phyloP scores from a whole-genome alignment of 192 early-diverging fungal species.

The Umbelopsis sp. region DNA sequence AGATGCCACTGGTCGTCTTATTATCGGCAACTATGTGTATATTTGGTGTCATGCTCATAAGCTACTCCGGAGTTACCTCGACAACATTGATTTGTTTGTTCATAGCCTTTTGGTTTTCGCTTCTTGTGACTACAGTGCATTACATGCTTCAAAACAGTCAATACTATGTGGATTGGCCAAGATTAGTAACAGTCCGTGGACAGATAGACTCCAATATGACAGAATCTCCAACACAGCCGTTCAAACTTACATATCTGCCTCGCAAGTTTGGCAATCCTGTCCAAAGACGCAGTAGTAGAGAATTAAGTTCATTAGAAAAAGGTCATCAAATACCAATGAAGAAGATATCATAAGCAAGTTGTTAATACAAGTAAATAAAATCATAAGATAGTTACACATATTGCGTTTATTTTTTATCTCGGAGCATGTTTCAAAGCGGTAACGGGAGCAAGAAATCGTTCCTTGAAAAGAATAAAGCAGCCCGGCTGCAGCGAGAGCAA shows the following conservation, averaged over 20 bases:
- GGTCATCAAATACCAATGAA: constrained; percentile 5
- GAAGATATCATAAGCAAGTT: not conserved
- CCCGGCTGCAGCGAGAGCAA: not conserved
- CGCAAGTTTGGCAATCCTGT: not conserved
- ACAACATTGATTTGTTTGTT: constrained; percentile 28
- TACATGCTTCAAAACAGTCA: constrained; percentile 46
- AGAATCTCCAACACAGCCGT: not conserved
- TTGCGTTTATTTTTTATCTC: not conserved
- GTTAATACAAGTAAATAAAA: not conserved
- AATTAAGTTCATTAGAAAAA: not conserved
- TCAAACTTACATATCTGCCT: not conserved
- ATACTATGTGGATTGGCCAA: constrained; percentile 56
- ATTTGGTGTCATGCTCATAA: constrained; percentile 45
- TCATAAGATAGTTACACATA: not conserved
- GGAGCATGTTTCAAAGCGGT: not conserved
- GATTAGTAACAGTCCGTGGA: constrained; percentile 33
- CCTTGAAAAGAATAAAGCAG: not conserved
- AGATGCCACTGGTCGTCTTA: constrained; percentile 14
- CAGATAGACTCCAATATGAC: not conserved
- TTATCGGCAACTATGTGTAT: constrained; percentile 9
- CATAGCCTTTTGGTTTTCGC: constrained; percentile 42
- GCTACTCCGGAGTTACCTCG: constrained; percentile 11
- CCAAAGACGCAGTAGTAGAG: constrained; percentile 4
- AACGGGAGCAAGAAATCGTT: constrained; percentile 5
- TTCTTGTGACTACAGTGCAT: constrained; percentile 30